phyloP scores from a whole-genome alignment of 495 filamentous ascomycete species.

The Xylaria grammica region DNA sequence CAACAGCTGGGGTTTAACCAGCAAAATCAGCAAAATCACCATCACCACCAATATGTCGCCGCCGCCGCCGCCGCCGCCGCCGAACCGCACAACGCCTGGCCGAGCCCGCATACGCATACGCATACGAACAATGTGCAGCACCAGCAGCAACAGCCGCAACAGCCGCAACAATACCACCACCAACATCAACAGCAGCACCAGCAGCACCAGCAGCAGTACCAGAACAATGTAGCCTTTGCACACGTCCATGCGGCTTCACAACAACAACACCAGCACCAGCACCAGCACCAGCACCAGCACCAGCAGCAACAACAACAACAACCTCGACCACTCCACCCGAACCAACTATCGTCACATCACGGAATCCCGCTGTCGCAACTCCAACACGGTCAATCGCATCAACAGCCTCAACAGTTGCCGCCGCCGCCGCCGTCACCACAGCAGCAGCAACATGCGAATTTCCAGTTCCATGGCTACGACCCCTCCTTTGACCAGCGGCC shows the following conservation, averaged over 20 bases:
- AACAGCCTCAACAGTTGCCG: slow-evolving; percentile 24
- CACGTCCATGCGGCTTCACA: neutral
- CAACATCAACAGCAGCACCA: slow-evolving; percentile 10
- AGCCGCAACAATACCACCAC: slow-evolving; percentile 9
- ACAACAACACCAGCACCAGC: neutral
- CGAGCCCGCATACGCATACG: slow-evolving; percentile 21
- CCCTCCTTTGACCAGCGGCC: slow-evolving; percentile 37
- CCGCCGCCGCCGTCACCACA: neutral
- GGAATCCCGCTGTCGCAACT: slow-evolving; percentile 3
- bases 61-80: slow-evolving; percentile 19
- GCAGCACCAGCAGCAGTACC: slow-evolving; percentile 11
- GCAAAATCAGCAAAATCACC: slow-evolving; percentile 33
- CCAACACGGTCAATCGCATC: neutral
- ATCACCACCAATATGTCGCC: neutral
- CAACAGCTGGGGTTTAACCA: slow-evolving; percentile 48
- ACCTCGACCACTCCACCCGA: slow-evolving; percentile 21
- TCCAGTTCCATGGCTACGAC: slow-evolving; percentile 38
- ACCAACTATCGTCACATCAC: neutral
- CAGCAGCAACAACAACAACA: slow-evolving; percentile 25
- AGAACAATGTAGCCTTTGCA: neutral
- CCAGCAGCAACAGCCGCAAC: neutral
- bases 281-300: slow-evolving; percentile 6
- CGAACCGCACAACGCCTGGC: slow-evolving; percentile 31
- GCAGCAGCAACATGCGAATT: slow-evolving; percentile 29
- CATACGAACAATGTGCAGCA: neutral